A percentile compares a stretch with the other conserved stretches of the same genome.
phyloP scores from a whole-genome alignment of 2,329 filamentous ascomycete genomes.

The Apiospora pterosperma region DNA sequence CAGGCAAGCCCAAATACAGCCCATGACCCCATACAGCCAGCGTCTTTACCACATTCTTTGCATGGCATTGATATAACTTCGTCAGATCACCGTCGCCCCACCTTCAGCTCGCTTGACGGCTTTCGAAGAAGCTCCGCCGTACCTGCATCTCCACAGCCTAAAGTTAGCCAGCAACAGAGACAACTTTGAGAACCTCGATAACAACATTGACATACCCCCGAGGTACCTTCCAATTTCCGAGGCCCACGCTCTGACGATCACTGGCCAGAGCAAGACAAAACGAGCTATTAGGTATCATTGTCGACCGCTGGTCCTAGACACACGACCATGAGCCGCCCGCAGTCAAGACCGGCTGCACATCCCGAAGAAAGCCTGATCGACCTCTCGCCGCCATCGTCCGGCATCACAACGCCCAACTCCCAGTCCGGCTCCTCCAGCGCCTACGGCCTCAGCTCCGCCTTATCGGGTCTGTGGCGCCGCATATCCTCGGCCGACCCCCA shows the following conservation, averaged over 20 bases:
- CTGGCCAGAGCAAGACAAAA: neutral
- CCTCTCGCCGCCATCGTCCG: slow-evolving; percentile 23
- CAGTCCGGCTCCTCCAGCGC: slow-evolving; percentile 10
- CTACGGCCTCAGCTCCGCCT: slow-evolving; percentile 24
- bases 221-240: neutral
- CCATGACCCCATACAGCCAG: neutral
- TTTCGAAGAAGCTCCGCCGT: neutral
- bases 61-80: neutral
- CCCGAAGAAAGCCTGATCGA: slow-evolving; percentile 26
- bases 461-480: slow-evolving; percentile 62
- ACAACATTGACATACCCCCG: neutral
- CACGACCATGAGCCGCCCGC: slow-evolving; percentile 12
- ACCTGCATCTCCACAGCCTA: neutral
- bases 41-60: neutral
- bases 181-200: neutral
- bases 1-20: neutral
- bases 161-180: neutral
- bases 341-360: neutral
- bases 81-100: neutral
- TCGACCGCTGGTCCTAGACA: neutral
- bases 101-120: neutral
- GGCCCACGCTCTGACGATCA: neutral
- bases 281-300: neutral
- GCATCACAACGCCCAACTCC: slow-evolving; percentile 18
- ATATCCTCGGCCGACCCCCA: slow-evolving; percentile 49